A percentile compares a stretch with the other conserved stretches of the same genome.
These are phyloP conservation scores for Cercospora citrullina DNA, from an alignment of 2,329 filamentous ascomycete genomes.

Conservation along the genomic window DNA sequence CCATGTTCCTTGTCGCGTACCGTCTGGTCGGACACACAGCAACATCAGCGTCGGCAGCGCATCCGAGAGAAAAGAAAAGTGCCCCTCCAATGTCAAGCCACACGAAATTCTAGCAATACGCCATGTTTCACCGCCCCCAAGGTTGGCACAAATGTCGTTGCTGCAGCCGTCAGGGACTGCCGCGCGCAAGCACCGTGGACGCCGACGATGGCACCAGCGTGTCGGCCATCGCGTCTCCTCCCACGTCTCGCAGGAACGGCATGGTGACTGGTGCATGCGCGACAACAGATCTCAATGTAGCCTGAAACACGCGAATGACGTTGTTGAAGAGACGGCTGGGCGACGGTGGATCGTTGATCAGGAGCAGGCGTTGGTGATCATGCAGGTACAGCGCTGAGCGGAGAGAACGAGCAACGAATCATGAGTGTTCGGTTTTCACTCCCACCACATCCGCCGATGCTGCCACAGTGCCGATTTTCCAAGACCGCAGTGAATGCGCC, in stretches of 20 bases:
- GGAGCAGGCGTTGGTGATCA: neutral
- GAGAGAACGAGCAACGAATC: neutral
- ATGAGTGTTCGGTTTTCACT: neutral
- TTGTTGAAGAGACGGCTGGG: neutral
- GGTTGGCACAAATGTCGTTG: neutral
- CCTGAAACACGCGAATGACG: slow-evolving; percentile 16
- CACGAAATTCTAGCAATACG: neutral
- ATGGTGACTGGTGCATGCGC: neutral
- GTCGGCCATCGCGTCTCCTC: neutral
- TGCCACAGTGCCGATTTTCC: neutral
- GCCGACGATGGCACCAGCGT: neutral
- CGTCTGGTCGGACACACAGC: neutral
- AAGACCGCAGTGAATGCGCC: neutral
- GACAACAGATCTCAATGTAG: slow-evolving; percentile 6
- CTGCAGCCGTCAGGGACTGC: neutral
- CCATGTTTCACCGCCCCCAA: slow-evolving; percentile 3
- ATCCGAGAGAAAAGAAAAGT: neutral
- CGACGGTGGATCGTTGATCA: slow-evolving; percentile 6
- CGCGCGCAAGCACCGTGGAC: neutral
- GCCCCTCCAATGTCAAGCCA: neutral
- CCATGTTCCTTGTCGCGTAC: slow-evolving; percentile 1
- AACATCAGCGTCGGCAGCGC: neutral
- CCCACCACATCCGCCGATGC: neutral
- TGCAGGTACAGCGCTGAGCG: slow-evolving; percentile 6
- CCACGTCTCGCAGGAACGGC: neutral